A percentile compares a stretch with the other conserved stretches of the same genome.
These are phyloP conservation scores for Collybiopsis luxurians DNA, from an alignment of 768 basidiomycete genomes.

Conservation along the genomic window DNA sequence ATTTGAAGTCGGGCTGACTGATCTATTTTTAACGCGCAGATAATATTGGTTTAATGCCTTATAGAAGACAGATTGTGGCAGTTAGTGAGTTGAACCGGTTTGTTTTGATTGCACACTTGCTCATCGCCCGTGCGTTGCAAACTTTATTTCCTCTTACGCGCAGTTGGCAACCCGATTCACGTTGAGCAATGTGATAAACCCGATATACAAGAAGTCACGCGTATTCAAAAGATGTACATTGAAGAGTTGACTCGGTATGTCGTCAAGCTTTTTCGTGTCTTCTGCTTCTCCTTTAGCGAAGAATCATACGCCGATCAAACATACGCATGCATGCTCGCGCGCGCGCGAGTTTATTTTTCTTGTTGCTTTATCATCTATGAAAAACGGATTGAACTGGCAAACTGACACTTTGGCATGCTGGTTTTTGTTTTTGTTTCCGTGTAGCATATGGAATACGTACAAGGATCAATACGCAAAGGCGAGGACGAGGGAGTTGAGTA, in stretches of 20 bases:
- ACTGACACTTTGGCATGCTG: no score
- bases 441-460: constrained; percentile 93
- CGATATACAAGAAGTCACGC: constrained; percentile 72
- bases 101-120: background rate
- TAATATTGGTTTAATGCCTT: constrained; percentile 94
- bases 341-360: no score
- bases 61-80: constrained; percentile 91
- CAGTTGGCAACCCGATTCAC: constrained; percentile 89
- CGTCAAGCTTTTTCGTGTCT: no score
- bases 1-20: background rate
- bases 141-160: background rate
- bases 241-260: constrained; percentile 77
- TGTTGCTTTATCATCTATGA: no score
- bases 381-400: no score
- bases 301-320: no score
- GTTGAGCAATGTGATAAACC: constrained; percentile 78
- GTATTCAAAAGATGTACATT: constrained; percentile 84
- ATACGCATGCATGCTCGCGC: no score
- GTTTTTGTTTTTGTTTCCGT: no score
- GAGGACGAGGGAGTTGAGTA: constrained; percentile 71
- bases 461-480: constrained; percentile 92
- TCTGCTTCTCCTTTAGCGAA: no score
- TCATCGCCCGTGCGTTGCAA: background rate
- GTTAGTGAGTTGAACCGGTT: constrained; percentile 70
- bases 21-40: constrained; percentile 43